Conservation (phyloP, 176 grass and related monocot genomes). For the Dactylis glomerata region DNA sequence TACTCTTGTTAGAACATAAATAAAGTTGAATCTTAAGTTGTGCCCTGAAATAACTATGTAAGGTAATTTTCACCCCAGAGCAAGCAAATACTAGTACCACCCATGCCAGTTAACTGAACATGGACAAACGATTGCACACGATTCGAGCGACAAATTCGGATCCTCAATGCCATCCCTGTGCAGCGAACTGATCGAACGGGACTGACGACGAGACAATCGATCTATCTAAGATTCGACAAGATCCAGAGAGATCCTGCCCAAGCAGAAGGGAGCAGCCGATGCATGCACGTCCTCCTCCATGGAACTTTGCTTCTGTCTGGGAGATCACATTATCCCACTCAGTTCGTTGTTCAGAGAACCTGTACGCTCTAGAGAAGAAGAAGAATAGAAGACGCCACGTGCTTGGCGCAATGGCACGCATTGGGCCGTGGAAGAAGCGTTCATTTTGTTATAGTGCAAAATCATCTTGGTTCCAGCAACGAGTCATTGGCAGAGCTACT, state of each 20-base stretch:
- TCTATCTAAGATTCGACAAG: conserved; percentile 41
- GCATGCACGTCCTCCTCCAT: conserved; percentile 9
- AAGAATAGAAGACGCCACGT: conserved; percentile 14
- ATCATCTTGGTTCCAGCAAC: not conserved
- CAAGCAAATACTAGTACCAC: not conserved
- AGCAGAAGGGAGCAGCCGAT: not conserved
- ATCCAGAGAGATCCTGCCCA: not conserved
- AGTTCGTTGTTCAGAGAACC: conserved; percentile 45
- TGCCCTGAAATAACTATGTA: too few relatives aligned
- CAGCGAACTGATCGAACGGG: not conserved
- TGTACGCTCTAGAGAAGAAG: not conserved
- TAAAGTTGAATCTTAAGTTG: too few relatives aligned
- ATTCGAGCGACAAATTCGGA: not conserved
- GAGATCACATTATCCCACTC: not conserved
- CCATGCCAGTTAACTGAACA: conserved; percentile 1
- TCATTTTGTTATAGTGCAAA: not conserved
- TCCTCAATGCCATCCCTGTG: not conserved
- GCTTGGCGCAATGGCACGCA: not conserved
- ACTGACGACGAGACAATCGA: not conserved
- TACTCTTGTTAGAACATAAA: too few relatives aligned
- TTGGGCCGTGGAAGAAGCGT: not conserved
- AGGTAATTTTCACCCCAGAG: not conserved
- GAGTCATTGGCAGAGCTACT: not conserved
- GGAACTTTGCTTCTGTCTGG: conserved; percentile 15
- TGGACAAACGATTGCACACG: conserved; percentile 9